These are phyloP conservation scores for Pseudevernia furfuracea DNA, from an alignment of 495 filamentous ascomycete species.

Conservation along the genomic window DNA sequence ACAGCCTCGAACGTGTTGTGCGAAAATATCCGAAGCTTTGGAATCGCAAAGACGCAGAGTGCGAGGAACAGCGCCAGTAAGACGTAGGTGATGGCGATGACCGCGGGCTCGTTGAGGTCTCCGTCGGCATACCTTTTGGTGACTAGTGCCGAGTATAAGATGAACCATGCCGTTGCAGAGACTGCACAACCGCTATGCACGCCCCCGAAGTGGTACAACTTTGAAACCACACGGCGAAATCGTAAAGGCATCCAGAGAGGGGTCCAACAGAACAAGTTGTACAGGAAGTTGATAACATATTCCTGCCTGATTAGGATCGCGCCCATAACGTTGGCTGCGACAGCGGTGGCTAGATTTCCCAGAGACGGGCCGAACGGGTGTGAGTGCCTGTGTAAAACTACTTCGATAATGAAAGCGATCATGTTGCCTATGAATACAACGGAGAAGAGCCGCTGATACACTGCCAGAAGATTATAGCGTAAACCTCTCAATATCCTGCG, in stretches of 20 bases:
- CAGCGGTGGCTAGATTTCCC: slow-evolving; percentile 36
- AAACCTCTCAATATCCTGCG: slow-evolving; percentile 19
- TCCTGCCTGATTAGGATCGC: slow-evolving; percentile 65
- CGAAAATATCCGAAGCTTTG: slow-evolving; percentile 23
- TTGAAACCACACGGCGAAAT: slow-evolving; percentile 57
- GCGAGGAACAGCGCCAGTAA: slow-evolving; percentile 22
- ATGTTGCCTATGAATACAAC: slow-evolving; percentile 47
- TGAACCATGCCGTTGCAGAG: slow-evolving; percentile 62
- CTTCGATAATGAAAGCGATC: slow-evolving; percentile 40
- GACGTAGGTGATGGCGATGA: slow-evolving; percentile 25
- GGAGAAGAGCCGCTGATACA: slow-evolving; percentile 48
- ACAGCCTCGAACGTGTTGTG: slow-evolving; percentile 53
- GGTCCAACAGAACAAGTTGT: slow-evolving; percentile 50
- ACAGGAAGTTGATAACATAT: slow-evolving; percentile 65
- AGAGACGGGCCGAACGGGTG: slow-evolving; percentile 25
- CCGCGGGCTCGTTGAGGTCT: slow-evolving; percentile 18
- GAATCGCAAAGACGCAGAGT: slow-evolving; percentile 28
- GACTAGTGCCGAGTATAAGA: slow-evolving; percentile 46
- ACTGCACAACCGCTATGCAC: slow-evolving; percentile 66
- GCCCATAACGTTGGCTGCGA: slow-evolving; percentile 44
- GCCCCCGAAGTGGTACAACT: slow-evolving; percentile 72
- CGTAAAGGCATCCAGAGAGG: slow-evolving; percentile 54
- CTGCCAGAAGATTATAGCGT: slow-evolving; percentile 37
- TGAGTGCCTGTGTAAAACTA: slow-evolving; percentile 24
- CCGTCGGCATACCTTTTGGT: slow-evolving; percentile 37